A percentile compares a stretch with the other conserved stretches of the same genome.
Evolutionary conservation across 306 rosid species (phyloP).

Genomic region (Aeschynomene evenia): DNA sequence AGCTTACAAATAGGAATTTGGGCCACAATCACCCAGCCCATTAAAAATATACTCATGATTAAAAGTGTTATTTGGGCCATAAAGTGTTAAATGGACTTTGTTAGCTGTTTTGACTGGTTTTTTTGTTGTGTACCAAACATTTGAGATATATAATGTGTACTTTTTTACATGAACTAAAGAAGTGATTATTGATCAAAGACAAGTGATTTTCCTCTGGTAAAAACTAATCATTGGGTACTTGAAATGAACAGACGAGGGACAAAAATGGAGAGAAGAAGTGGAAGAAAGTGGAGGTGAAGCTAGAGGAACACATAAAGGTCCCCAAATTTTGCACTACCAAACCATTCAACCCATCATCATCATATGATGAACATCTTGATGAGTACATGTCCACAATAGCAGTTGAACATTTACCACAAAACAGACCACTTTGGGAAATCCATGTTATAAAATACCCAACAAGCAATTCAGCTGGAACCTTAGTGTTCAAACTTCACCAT

Average conservation of each 20-base stretch:
- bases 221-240: not conserved
- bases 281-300: conserved; percentile 51
- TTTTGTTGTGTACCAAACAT: too few species aligned
- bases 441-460: conserved; percentile 55
- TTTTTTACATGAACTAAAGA: too few species aligned
- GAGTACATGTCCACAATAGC: conserved; percentile 43
- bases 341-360: conserved; percentile 3
- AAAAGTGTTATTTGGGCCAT: too few species aligned
- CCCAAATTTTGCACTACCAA: conserved; percentile 31
- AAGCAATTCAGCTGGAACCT: conserved; percentile 34
- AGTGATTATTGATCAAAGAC: too few species aligned
- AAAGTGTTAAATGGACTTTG: too few species aligned
- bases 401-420: conserved; percentile 31
- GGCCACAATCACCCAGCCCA: too few species aligned
- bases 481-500: conserved; percentile 56
- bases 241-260: conserved; percentile 31
- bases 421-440: conserved; percentile 54
- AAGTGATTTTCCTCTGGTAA: not conserved
- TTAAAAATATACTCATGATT: too few species aligned
- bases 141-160: too few species aligned
- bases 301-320: conserved; percentile 44
- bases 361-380: conserved; percentile 41
- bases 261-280: conserved; percentile 40
- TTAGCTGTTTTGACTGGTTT: too few species aligned
- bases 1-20: too few species aligned